Evolutionary conservation across 768 basidiomycete genomes (phyloP).

Genomic region (Boletus tylopilopsis): DNA sequence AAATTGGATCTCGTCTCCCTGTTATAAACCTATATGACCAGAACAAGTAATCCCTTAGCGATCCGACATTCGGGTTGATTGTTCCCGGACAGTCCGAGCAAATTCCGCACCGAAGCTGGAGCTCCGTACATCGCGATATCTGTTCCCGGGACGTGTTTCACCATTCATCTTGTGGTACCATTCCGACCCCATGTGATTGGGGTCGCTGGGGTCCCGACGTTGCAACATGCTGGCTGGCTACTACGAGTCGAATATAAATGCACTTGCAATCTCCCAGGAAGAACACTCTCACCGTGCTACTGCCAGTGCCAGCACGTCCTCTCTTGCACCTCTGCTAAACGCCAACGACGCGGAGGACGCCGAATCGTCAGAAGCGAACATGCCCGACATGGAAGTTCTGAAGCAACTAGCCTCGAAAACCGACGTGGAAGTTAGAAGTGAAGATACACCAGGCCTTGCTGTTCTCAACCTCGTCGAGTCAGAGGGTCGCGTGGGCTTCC

Average conservation of each 20-base stretch:
- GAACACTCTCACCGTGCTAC: constrained; percentile 1
- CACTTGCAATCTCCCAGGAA: background rate
- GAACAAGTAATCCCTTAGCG: too few species aligned
- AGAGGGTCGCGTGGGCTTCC: constrained; percentile 24
- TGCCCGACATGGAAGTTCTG: constrained; percentile 6
- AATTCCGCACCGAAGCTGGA: too few species aligned
- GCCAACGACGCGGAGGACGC: constrained; percentile 5
- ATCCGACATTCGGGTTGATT: too few species aligned
- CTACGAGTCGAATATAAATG: constrained; percentile 14
- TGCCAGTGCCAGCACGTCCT: constrained; percentile 12
- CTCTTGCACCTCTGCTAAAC: constrained; percentile 9
- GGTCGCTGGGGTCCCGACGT: background rate
- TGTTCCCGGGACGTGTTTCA: background rate
- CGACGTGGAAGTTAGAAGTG: background rate
- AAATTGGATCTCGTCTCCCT: too few species aligned
- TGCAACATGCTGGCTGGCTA: background rate
- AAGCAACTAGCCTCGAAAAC: background rate
- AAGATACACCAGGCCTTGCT: background rate
- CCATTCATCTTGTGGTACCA: too few species aligned
- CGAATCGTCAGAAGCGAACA: constrained; percentile 1
- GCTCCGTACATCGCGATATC: too few species aligned
- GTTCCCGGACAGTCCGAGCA: too few species aligned
- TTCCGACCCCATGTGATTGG: background rate
- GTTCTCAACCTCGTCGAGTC: constrained; percentile 11
- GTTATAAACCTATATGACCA: too few species aligned